Evolutionary conservation across 2,329 filamentous ascomycete species (phyloP).

Genomic region (Neoascochyta sp.): DNA sequence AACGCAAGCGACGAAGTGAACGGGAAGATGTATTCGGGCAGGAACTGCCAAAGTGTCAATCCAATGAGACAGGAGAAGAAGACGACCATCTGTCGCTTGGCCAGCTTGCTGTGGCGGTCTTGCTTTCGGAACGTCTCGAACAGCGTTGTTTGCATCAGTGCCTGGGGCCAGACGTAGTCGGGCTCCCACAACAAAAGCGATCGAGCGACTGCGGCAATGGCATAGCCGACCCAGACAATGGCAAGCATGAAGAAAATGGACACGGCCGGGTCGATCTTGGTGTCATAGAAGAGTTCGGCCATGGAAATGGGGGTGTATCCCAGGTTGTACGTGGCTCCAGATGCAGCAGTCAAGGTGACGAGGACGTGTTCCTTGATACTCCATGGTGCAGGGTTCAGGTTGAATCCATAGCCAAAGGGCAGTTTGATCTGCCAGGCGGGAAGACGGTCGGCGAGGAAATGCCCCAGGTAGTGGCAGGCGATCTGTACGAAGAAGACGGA

Average conservation of each 20-base stretch:
- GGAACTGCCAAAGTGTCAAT: slow-evolving; percentile 59
- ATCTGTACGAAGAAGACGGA: slow-evolving; percentile 62
- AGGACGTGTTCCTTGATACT: slow-evolving; percentile 57
- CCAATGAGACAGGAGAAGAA: slow-evolving; percentile 55
- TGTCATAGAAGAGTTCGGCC: slow-evolving; percentile 56
- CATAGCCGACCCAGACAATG: slow-evolving; percentile 57
- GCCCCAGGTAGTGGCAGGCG: slow-evolving; percentile 54
- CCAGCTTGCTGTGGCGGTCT: slow-evolving; percentile 49
- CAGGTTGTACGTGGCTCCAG: slow-evolving; percentile 31
- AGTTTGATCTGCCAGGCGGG: slow-evolving; percentile 48
- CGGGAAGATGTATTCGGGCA: slow-evolving; percentile 59
- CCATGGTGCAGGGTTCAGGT: slow-evolving; percentile 55
- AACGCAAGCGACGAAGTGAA: slow-evolving; percentile 59
- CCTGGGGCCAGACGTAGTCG: slow-evolving; percentile 52
- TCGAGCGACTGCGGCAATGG: slow-evolving; percentile 56
- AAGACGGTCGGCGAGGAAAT: slow-evolving; percentile 51
- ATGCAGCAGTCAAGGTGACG: slow-evolving; percentile 47
- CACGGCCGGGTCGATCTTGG: slow-evolving; percentile 51
- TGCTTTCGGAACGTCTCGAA: slow-evolving; percentile 57
- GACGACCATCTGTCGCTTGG: slow-evolving; percentile 53
- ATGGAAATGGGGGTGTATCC: slow-evolving; percentile 52
- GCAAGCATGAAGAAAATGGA: slow-evolving; percentile 60
- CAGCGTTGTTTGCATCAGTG: slow-evolving; percentile 55
- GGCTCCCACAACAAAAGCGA: slow-evolving; percentile 59
- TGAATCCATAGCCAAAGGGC: slow-evolving; percentile 50